phyloP scores from a whole-genome alignment of 176 grass and related monocot species.

The Chloris gayana region DNA sequence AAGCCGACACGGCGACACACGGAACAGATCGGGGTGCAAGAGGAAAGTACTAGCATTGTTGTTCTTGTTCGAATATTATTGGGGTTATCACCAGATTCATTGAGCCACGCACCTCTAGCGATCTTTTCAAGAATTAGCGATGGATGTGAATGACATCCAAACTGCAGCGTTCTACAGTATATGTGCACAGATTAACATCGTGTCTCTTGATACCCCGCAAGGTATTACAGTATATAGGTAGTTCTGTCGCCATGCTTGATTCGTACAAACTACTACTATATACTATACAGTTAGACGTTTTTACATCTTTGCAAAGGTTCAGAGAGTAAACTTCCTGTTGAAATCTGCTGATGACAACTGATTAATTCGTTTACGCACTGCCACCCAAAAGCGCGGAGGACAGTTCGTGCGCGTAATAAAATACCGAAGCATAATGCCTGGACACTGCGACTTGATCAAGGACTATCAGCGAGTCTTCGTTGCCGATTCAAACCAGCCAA shows the following conservation, averaged over 20 bases:
- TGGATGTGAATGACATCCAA: not conserved
- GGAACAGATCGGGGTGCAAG: not conserved
- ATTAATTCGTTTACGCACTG: not conserved
- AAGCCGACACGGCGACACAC: not conserved
- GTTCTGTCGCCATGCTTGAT: not conserved
- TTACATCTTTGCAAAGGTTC: not conserved
- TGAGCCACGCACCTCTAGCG: not conserved
- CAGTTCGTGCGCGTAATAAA: constrained; percentile 2
- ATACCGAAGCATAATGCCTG: not conserved
- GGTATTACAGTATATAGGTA: not conserved
- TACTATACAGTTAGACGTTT: too few relatives aligned
- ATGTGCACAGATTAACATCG: not conserved
- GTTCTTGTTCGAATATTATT: too few relatives aligned
- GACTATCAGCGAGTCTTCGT: not conserved
- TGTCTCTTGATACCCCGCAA: not conserved
- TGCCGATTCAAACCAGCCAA: constrained; percentile 25
- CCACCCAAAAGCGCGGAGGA: not conserved
- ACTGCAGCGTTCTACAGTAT: not conserved
- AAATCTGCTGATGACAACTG: not conserved
- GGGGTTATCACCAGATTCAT: not conserved
- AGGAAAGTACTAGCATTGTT: not conserved
- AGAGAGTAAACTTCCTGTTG: not conserved
- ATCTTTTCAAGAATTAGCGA: not conserved
- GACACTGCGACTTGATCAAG: constrained; percentile 24
- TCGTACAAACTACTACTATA: not conserved